Base-by-base conservation (phyloP, 1,284 basidiomycete genomes). In the Ganoderma boninense region DNA sequence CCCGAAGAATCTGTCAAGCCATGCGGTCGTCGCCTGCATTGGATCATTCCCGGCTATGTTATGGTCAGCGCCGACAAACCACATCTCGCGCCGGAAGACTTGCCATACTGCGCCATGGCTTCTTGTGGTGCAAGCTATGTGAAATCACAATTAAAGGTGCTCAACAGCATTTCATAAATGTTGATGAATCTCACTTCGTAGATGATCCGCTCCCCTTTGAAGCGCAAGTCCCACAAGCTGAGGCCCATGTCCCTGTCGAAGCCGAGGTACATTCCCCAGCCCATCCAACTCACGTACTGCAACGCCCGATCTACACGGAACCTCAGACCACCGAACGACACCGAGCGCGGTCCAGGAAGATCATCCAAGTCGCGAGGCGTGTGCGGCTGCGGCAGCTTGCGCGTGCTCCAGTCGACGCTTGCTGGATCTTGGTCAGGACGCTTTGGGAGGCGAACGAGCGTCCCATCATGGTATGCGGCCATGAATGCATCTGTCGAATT, bases 161-260 rank as follows among this genome's bases (percentile, higher is more conserved):
- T 26, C 26, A 54, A 49, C 14, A 20, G 13, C 26, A 10, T 13
- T 29, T 29, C 23, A 49, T 42, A 13, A 62, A 32, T 18, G n/a
- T 42, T 20, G 23, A 29, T n/a, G 10, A 29, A 35, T 62, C 72
- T 43, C 65, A 87, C 86, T 80, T 93, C 89, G 73, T 92, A 92
- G 56, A 92, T 84, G 65, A 93, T 86, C 16, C 89, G 80, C 74
- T 91, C 88, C 29, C 85, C 86, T 54, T 84, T 80, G 82, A 92
- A 91, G 14, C 85, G 83, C 68, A 93, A 84, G 76, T 93, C 88
- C 88, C 89, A 93, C 14, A 93, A 79, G 66, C 86, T 87, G 69
- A 93, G 71, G 14, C 91, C 89, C 88, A 91, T 91, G 75, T 90
- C 90, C 46, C 90, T 79, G 65, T 89, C 87, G 75, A 92, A 92